Evolutionary conservation across 1,139 yeast species (phyloP).

Genomic region (Lodderomyces parapsilosis): DNA sequence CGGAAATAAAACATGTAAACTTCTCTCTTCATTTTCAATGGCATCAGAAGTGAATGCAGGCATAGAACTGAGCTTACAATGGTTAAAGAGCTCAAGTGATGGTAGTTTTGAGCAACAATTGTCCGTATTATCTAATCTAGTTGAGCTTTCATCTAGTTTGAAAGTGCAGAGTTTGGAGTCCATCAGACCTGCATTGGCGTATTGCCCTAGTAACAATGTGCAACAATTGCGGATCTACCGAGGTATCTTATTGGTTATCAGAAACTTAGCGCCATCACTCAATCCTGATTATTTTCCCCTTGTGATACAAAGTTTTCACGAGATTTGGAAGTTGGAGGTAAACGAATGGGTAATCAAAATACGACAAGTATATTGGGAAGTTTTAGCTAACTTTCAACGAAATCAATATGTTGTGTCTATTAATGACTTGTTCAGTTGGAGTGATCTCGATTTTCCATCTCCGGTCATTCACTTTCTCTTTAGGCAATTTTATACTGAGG

Average conservation of each 20-base stretch:
- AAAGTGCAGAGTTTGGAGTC: neutral
- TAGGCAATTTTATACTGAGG: slow-evolving; percentile 14
- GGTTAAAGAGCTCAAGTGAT: slow-evolving; percentile 3
- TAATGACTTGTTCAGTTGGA: slow-evolving; percentile 8
- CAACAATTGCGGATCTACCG: slow-evolving; percentile 12
- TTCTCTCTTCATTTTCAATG: neutral
- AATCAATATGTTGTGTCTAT: slow-evolving; percentile 6
- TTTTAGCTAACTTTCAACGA: slow-evolving; percentile 13
- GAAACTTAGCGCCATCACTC: slow-evolving; percentile 10
- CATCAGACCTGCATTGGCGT: slow-evolving; percentile 3
- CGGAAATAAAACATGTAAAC: neutral
- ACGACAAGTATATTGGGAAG: slow-evolving; percentile 14
- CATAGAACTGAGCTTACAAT: neutral
- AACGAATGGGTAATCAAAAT: slow-evolving; percentile 7
- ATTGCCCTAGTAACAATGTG: slow-evolving; percentile 5
- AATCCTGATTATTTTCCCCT: slow-evolving; percentile 3
- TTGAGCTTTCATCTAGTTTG: neutral
- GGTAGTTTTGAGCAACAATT: slow-evolving; percentile 4
- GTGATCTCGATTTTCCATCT: neutral
- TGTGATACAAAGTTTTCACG: slow-evolving; percentile 8
- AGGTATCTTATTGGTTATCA: slow-evolving; percentile 13
- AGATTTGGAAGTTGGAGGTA: slow-evolving; percentile 1
- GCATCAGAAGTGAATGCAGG: neutral
- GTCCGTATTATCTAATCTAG: neutral
- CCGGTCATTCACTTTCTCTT: slow-evolving; percentile 15